Evolutionary conservation across 2,329 filamentous ascomycete species (phyloP), one percentile per base, ranked within the genome.

Genomic region (Arthroderma sp.): DNA sequence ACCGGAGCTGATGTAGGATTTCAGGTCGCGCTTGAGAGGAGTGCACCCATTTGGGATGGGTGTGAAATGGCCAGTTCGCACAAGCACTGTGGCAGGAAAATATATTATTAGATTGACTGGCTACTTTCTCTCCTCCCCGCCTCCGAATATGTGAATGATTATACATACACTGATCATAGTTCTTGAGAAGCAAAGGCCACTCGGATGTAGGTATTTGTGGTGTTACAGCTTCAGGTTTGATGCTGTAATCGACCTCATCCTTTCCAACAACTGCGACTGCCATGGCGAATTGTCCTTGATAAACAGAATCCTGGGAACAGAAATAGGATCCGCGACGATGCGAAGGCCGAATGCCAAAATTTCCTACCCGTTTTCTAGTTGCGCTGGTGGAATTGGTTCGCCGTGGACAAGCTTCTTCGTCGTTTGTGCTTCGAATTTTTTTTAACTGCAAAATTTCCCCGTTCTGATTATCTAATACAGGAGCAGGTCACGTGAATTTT

Each of bases 51-150:
- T 82, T 55, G 89, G 86, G 57, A 96, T 96, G 45, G 91, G 91
- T 31, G 89, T 96, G 70, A 94, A 98, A 69, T 98, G 89, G 52
- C 85, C 86, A 54, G 88, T 95, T 62, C 89, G 83, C 57, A 95
- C 83, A 56, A 91, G 81, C 57, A 96, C 85, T 89, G 59, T 34
- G 8, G 40, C 31, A 45, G 41, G 39, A 38, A 33, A 38, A 46
- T 10, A 36, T 11, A 22, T 27, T 29, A 43, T 38, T 52, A 42
- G 27, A 15, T 43, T 43, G 37, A 28, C 41, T 11, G 30, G 27
- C 9, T 7, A 30, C 6, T 38, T 29, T 27, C 15, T 33, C 40
- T 7, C 33, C 3, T 36, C 8, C 30, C 38, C 27, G 6, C 38
- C 39, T 46, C 30, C 31, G 33, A 47, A 37, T 32, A 40, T 29